A percentile compares a stretch with the other conserved stretches of the same genome.
phyloP scores from a whole-genome alignment of 2,329 filamentous ascomycete genomes.

The Aspergillus ruber region DNA sequence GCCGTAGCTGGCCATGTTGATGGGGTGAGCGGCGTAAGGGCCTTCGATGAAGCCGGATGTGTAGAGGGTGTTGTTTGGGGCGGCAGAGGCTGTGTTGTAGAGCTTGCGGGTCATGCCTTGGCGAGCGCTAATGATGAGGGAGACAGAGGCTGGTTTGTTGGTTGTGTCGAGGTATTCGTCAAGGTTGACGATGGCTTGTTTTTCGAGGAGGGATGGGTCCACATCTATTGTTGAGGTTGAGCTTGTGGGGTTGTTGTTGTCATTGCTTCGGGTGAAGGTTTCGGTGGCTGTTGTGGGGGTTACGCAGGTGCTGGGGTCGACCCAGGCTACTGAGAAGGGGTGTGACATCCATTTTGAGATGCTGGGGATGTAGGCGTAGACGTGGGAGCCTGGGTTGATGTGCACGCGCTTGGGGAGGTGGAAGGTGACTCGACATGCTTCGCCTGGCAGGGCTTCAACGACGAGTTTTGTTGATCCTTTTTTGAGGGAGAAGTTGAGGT shows the following conservation, averaged over 20 bases:
- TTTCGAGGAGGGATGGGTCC: conserved; percentile 24
- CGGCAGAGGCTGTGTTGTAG: conserved; percentile 49
- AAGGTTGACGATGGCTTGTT: conserved; percentile 20
- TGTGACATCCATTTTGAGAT: conserved; percentile 44
- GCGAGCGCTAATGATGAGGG: conserved; percentile 54
- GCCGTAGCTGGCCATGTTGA: conserved; percentile 53
- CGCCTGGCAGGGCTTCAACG: conserved; percentile 54
- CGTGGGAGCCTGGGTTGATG: conserved; percentile 52
- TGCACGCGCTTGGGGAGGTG: conserved; percentile 50
- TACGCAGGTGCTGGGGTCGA: conserved; percentile 27
- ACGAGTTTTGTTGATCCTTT: conserved; percentile 46
- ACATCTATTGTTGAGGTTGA: conserved; percentile 2
- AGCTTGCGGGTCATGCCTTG: conserved; percentile 58
- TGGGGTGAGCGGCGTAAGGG: conserved; percentile 56
- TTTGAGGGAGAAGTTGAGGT: conserved; percentile 49
- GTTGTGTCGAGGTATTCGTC: conserved; percentile 17
- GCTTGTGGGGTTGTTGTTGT: conserved; percentile 2
- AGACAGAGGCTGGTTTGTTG: conserved; percentile 38
- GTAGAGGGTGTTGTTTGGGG: conserved; percentile 41
- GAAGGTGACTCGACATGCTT: conserved; percentile 57
- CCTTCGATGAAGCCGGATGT: conserved; percentile 57
- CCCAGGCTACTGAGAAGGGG: conserved; percentile 45
- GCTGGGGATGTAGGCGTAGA: conserved; percentile 54
- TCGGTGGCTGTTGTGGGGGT: conserved; percentile 16
- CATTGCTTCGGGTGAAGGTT: conserved; percentile 8